These are phyloP conservation scores for Hippophae tibetana DNA, from an alignment of 306 rosid genomes.

Conservation along the genomic window DNA sequence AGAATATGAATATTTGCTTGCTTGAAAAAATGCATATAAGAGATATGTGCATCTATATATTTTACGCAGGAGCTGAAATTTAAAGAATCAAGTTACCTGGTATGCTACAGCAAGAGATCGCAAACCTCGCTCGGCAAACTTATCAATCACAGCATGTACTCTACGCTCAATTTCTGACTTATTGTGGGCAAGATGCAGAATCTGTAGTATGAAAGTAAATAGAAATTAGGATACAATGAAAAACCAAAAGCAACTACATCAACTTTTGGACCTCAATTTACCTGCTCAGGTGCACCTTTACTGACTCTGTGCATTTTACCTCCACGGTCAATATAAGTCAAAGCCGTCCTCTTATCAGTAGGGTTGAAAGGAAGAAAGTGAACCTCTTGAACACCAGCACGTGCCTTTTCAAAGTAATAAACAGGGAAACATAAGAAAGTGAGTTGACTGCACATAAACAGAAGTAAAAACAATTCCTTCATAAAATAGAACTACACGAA, in stretches of 20 bases:
- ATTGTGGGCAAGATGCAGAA: slow-evolving; percentile 83
- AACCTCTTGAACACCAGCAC: slow-evolving; percentile 84
- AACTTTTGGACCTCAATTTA: slow-evolving; percentile 22
- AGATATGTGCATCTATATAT: background rate
- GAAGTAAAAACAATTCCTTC: background rate
- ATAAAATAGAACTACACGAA: background rate
- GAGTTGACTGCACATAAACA: background rate
- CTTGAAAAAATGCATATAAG: background rate
- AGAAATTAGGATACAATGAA: slow-evolving; percentile 17
- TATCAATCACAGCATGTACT: slow-evolving; percentile 88
- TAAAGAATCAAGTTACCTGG: slow-evolving; percentile 46
- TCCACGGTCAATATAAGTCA: slow-evolving; percentile 71
- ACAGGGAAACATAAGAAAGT: slow-evolving; percentile 4
- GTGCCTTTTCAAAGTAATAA: slow-evolving; percentile 48
- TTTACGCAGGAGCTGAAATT: background rate
- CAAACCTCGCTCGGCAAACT: slow-evolving; percentile 92
- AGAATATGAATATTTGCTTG: background rate
- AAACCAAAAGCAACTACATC: background rate
- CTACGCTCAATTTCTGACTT: slow-evolving; percentile 76
- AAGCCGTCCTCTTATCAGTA: slow-evolving; percentile 92
- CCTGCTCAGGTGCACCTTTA: slow-evolving; percentile 99
- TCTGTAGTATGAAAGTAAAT: slow-evolving; percentile 33
- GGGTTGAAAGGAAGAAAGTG: slow-evolving; percentile 99
- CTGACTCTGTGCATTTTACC: slow-evolving; percentile 95
- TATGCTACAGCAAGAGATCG: slow-evolving; percentile 96